Conservation (phyloP, 495 filamentous ascomycete genomes). For the Aspergillus bertholletiae region DNA sequence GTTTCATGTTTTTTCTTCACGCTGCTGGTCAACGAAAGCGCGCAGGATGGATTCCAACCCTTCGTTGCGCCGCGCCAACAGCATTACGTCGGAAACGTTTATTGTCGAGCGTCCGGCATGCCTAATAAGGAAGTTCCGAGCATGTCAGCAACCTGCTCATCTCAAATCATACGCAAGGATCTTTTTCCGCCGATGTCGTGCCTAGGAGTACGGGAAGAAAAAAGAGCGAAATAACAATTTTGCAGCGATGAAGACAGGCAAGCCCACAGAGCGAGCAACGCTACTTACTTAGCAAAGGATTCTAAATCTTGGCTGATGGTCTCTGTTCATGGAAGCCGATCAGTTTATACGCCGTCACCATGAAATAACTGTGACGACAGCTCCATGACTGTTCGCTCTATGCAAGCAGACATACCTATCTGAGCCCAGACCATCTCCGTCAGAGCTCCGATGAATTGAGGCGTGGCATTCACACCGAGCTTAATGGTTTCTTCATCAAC, state of each 20-base stretch:
- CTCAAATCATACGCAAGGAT: neutral
- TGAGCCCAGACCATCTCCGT: constrained; percentile 91
- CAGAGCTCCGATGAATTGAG: constrained; percentile 90
- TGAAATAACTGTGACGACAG: neutral
- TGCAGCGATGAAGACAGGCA: neutral
- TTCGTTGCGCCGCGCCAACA: constrained; percentile 82
- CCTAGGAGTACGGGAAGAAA: neutral
- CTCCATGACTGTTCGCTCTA: neutral
- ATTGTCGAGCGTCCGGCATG: constrained; percentile 84
- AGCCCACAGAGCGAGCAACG: neutral
- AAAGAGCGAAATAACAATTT: neutral
- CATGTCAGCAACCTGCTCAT: constrained; percentile 5
- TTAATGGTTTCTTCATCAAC: constrained; percentile 81
- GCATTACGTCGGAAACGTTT: constrained; percentile 79
- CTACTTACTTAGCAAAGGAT: constrained; percentile 65
- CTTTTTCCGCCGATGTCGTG: neutral
- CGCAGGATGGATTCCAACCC: constrained; percentile 72
- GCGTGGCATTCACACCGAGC: constrained; percentile 80
- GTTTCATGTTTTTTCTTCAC: constrained; percentile 19
- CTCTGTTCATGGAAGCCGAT: constrained; percentile 42
- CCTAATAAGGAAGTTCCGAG: constrained; percentile 26
- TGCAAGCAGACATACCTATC: constrained; percentile 55
- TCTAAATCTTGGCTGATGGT: constrained; percentile 73
- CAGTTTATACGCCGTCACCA: neutral
- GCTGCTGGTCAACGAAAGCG: constrained; percentile 59